A percentile compares a stretch with the other conserved stretches of the same genome.
phyloP scores from a whole-genome alignment of 306 rosid species.

The Prunus davidiana region DNA sequence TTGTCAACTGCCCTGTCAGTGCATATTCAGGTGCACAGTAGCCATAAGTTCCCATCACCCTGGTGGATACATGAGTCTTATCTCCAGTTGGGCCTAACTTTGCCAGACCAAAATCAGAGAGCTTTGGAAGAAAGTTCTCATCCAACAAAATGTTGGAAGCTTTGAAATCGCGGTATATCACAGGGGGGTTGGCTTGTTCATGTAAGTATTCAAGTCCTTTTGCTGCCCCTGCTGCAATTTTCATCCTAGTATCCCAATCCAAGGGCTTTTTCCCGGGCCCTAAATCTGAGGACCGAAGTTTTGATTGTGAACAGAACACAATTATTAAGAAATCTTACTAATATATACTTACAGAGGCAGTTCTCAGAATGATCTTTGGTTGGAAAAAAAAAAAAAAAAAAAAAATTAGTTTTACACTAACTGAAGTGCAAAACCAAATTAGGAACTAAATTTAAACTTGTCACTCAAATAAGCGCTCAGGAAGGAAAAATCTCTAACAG shows the following conservation, averaged over 20 bases:
- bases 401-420: too few relatives aligned
- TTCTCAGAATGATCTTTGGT: too few relatives aligned
- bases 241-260: conserved; percentile 84
- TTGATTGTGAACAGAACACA: neutral
- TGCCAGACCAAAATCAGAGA: conserved; percentile 93
- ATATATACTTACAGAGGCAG: neutral
- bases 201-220: conserved; percentile 86
- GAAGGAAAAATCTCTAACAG: neutral
- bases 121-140: conserved; percentile 71
- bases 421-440: too few relatives aligned
- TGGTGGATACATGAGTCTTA: conserved; percentile 84
- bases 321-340: neutral
- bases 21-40: conserved; percentile 98
- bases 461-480: neutral
- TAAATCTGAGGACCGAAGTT: conserved; percentile 40
- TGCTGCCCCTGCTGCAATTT: conserved; percentile 87
- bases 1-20: conserved; percentile 66
- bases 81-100: conserved; percentile 91
- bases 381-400: too few relatives aligned
- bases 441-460: too few relatives aligned
- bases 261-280: conserved; percentile 38
- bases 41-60: conserved; percentile 98
- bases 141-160: conserved; percentile 84
- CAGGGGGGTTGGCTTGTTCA: conserved; percentile 77
- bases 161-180: conserved; percentile 86